Evolutionary conservation across 2,329 filamentous ascomycete genomes (phyloP).

Genomic region (Penicillium brevicompactum): DNA sequence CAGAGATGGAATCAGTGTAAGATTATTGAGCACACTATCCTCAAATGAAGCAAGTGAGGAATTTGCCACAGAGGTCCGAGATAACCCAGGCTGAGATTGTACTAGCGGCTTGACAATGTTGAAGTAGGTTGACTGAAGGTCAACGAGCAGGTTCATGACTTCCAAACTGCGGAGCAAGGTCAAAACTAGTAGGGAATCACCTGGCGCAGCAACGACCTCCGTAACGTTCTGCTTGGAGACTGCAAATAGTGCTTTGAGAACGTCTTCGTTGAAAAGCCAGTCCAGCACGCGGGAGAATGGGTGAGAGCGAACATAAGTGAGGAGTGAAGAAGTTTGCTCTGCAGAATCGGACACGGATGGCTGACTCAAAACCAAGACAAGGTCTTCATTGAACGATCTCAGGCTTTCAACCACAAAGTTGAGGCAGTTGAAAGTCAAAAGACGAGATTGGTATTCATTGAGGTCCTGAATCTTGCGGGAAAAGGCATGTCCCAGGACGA

Average conservation of each 20-base stretch:
- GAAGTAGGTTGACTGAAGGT: constrained; percentile 87
- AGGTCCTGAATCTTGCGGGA: constrained; percentile 67
- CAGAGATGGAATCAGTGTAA: constrained; percentile 77
- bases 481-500: constrained; percentile 78
- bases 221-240: constrained; percentile 75
- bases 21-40: constrained; percentile 80
- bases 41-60: constrained; percentile 85
- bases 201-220: constrained; percentile 70
- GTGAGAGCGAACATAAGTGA: constrained; percentile 81
- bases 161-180: constrained; percentile 79
- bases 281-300: constrained; percentile 96
- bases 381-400: constrained; percentile 87
- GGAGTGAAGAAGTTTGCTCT: constrained; percentile 73
- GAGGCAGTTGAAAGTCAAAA: constrained; percentile 78
- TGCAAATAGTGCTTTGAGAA: constrained; percentile 76
- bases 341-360: constrained; percentile 74
- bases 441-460: constrained; percentile 68
- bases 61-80: constrained; percentile 67
- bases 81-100: constrained; percentile 64
- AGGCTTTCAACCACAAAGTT: constrained; percentile 81
- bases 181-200: constrained; percentile 79
- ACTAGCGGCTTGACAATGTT: constrained; percentile 82
- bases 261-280: constrained; percentile 94
- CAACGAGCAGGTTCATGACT: constrained; percentile 78
- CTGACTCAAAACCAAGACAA: constrained; percentile 81